phyloP scores from a whole-genome alignment of 148 eudicot species.

The Hydrangea macrophylla region DNA sequence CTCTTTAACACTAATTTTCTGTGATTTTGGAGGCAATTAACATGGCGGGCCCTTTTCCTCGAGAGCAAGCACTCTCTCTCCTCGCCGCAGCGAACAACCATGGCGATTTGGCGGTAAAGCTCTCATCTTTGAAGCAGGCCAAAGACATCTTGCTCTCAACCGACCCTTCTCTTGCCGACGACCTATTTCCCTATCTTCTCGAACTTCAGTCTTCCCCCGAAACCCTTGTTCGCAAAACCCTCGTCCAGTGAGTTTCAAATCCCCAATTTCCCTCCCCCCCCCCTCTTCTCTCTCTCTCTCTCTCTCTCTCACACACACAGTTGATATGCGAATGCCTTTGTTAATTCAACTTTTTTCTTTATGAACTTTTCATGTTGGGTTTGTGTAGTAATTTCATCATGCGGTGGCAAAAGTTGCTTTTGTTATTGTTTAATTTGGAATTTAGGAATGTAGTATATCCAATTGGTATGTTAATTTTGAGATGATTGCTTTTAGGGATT shows the following conservation, averaged over 20 bases:
- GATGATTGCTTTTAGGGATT: neutral
- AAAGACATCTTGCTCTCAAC: conserved; percentile 46
- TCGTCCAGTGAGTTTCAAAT: conserved; percentile 53
- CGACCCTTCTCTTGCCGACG: conserved; percentile 46
- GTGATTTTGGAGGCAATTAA: neutral
- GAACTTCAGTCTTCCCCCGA: conserved; percentile 71
- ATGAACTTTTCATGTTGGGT: neutral
- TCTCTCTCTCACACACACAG: no score
- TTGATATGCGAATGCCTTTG: neutral
- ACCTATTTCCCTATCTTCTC: conserved; percentile 55
- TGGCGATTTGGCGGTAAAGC: conserved; percentile 84
- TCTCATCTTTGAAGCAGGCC: conserved; percentile 73
- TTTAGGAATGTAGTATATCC: neutral
- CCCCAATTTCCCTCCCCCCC: neutral
- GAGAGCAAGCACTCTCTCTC: conserved; percentile 67
- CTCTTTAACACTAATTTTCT: no score
- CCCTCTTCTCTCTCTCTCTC: no score
- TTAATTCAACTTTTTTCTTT: neutral
- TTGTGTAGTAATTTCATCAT: neutral
- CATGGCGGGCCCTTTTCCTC: conserved; percentile 43
- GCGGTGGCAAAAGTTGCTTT: neutral
- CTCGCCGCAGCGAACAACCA: conserved; percentile 81
- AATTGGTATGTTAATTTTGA: neutral
- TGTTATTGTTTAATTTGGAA: neutral
- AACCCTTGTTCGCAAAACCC: conserved; percentile 60